These are phyloP conservation scores for Talaromyces sp. DNA, from an alignment of 2,329 filamentous ascomycete species.

Conservation along the genomic window DNA sequence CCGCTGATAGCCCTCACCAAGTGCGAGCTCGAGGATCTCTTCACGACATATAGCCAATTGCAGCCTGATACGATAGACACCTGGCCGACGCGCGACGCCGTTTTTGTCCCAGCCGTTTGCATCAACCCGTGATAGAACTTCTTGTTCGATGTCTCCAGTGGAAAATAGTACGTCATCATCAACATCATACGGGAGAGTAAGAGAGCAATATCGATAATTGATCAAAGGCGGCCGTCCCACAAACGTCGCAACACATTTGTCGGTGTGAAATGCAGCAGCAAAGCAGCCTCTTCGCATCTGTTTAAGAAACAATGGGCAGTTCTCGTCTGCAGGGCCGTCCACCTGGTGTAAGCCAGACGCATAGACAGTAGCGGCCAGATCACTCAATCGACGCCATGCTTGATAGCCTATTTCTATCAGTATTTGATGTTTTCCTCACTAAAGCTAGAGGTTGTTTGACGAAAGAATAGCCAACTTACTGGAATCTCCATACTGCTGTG, in stretches of 20 bases:
- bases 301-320: slow-evolving; percentile 23
- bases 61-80: slow-evolving; percentile 20
- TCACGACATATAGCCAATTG: slow-evolving; percentile 21
- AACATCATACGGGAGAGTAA: slow-evolving; percentile 24
- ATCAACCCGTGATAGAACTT: slow-evolving; percentile 17
- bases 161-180: slow-evolving; percentile 24
- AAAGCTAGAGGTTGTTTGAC: neutral
- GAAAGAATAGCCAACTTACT: slow-evolving; percentile 21
- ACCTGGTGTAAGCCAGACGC: slow-evolving; percentile 14
- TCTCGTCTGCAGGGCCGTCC: slow-evolving; percentile 39
- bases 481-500: slow-evolving; percentile 32
- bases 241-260: slow-evolving; percentile 28
- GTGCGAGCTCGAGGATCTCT: slow-evolving; percentile 17
- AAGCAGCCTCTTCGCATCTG: slow-evolving; percentile 26
- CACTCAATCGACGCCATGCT: slow-evolving; percentile 18
- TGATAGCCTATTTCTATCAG: slow-evolving; percentile 15
- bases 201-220: slow-evolving; percentile 26
- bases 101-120: slow-evolving; percentile 21
- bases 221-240: slow-evolving; percentile 28
- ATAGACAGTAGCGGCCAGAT: slow-evolving; percentile 18
- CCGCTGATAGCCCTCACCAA: slow-evolving; percentile 21
- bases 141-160: slow-evolving; percentile 10
- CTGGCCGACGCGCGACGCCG: slow-evolving; percentile 17
- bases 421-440: slow-evolving; percentile 6
- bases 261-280: slow-evolving; percentile 22